Conservation (phyloP, 2,329 filamentous ascomycete genomes). For the Alternaria sp. region DNA sequence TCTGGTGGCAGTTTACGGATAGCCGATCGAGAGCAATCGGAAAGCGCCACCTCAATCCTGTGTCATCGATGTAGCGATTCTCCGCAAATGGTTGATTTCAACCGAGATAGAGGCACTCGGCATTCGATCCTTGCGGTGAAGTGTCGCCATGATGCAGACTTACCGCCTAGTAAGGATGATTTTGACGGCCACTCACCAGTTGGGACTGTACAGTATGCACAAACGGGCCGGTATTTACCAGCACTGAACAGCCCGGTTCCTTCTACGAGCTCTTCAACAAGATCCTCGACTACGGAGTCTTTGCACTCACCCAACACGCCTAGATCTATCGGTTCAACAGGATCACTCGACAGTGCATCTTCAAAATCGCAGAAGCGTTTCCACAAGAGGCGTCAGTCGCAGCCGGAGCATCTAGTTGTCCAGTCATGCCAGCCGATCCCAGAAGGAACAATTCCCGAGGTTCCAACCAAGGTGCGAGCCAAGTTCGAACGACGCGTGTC, state of each 20-base stretch:
- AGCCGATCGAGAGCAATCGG: conserved; percentile 19
- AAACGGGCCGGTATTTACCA: conserved; percentile 14
- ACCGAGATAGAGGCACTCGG: not conserved
- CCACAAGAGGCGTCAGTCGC: conserved; percentile 44
- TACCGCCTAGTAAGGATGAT: not conserved
- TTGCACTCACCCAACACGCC: conserved; percentile 32
- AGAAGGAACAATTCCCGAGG: conserved; percentile 44
- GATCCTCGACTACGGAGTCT: conserved; percentile 20
- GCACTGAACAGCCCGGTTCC: conserved; percentile 24
- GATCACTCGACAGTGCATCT: conserved; percentile 32
- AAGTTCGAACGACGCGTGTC: conserved; percentile 51
- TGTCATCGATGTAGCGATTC: conserved; percentile 17
- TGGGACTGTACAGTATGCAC: conserved; percentile 10
- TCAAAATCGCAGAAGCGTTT: conserved; percentile 37
- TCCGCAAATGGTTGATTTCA: conserved; percentile 8
- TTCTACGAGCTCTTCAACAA: conserved; percentile 17
- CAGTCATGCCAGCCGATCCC: conserved; percentile 43
- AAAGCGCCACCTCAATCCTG: conserved; percentile 15
- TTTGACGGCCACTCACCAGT: conserved; percentile 1
- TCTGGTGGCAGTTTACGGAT: conserved; percentile 46
- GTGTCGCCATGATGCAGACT: not conserved
- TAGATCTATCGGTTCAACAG: conserved; percentile 32
- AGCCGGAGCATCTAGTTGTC: conserved; percentile 40
- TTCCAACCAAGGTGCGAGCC: conserved; percentile 46
- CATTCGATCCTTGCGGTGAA: not conserved